Evolutionary conservation across 2,329 filamentous ascomycete genomes (phyloP), one percentile per base, ranked within the genome.

Genomic region (Chrysosporium queenslandicum): DNA sequence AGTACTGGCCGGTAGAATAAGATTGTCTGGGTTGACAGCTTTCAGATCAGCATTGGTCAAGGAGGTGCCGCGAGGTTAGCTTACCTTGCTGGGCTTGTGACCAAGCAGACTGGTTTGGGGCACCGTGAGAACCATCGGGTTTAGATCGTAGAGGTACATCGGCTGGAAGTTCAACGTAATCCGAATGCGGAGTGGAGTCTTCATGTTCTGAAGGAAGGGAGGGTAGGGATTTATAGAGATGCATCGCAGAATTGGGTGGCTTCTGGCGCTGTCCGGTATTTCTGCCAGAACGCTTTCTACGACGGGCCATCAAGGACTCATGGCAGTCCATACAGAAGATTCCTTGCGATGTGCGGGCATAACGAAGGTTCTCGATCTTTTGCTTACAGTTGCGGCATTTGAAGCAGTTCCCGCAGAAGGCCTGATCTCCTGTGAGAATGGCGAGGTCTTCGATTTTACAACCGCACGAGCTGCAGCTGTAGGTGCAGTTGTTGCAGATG

Each of bases 311-410:
- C 50, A 98, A 73, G 25, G 88, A 92, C 70, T 98, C 92, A 66
- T 98, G 92, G 67, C 92, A 98, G 64, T 85, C 89, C 92, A 98
- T 98, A 73, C 92, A 98, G 67, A 98, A 97, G 61, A 98, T 98
- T 55, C 92, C 92, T 70, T 97, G 92, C 6, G 91, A 96, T 1
- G 92, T 98, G 64, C 92, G 83, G 51, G 92, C 92, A 80, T 97
- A 98, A 67, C 91, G 84, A 58, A 98, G 77, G 67, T 98, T 98
- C 71, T 98, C 92, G 56, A 98, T 98, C 75, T 96, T 96, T 67
- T 87, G 83, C 75, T 97, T 98, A 77, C 92, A 98, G 68, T 97
- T 98, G 62, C 92, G 81, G 73, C 92, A 98, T 63, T 90, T 82
- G 74, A 98, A 98, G 72, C 92, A 98, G 53, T 87, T 91, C 40